Percentiles rank a stretch among this genome's conserved stretches.
Conservation (phyloP, 2,329 filamentous ascomycete species). For the Fusarium zealandicum region DNA sequence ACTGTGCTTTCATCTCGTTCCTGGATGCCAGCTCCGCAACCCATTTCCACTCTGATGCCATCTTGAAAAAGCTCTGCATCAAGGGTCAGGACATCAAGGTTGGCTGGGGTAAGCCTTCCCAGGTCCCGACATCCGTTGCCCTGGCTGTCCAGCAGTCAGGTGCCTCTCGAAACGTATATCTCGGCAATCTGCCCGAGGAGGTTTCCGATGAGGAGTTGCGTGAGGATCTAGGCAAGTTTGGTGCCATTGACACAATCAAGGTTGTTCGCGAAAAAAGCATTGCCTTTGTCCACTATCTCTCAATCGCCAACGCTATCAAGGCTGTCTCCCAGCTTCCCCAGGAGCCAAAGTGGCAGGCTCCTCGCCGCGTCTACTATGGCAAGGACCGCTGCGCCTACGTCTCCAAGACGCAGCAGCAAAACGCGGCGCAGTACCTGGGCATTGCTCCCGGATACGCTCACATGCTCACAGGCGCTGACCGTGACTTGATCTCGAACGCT, state of each 20-base stretch:
- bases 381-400: conserved; percentile 99
- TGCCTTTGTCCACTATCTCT: conserved; percentile 96
- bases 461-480: conserved; percentile 93
- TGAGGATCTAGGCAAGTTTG: conserved; percentile 95
- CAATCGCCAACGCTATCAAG: conserved; percentile 98
- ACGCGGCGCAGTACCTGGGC: conserved; percentile 95
- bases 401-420: conserved; percentile 99
- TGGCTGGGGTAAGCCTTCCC: conserved; percentile 98
- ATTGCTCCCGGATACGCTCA: conserved; percentile 97
- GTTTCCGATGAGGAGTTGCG: conserved; percentile 89
- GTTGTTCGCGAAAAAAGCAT: conserved; percentile 98
- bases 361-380: conserved; percentile 95
- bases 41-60: conserved; percentile 99
- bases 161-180: conserved; percentile 94
- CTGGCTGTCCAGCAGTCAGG: conserved; percentile 96
- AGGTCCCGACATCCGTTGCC: conserved; percentile 97
- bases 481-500: conserved; percentile 94
- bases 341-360: conserved; percentile 95
- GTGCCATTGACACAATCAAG: conserved; percentile 96
- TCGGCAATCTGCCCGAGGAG: conserved; percentile 92
- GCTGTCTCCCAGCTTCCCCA: conserved; percentile 95
- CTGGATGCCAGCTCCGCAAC: conserved; percentile 96
- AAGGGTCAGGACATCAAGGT: conserved; percentile 99
- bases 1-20: conserved; percentile 99
- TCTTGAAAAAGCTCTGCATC: conserved; percentile 98